These are phyloP conservation scores for Aspergillus coremiiformis DNA, from an alignment of 495 filamentous ascomycete species.

Conservation along the genomic window DNA sequence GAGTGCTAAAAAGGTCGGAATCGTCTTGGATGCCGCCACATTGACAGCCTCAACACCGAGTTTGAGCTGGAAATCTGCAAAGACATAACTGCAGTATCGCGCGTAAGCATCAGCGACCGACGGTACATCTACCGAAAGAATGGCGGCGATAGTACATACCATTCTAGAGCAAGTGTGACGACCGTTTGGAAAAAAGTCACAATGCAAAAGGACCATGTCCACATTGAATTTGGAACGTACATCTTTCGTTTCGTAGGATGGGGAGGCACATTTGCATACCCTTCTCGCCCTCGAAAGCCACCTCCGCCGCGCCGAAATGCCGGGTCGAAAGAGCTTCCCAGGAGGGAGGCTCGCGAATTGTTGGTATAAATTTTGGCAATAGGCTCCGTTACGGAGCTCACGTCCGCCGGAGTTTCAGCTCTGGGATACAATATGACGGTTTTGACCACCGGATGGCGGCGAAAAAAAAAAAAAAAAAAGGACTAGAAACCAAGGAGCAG, in stretches of 20 bases:
- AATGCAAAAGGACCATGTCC: slow-evolving; percentile 82
- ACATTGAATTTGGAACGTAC: slow-evolving; percentile 69
- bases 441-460: slow-evolving; percentile 28
- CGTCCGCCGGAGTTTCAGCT: slow-evolving; percentile 19
- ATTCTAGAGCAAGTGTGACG: slow-evolving; percentile 74
- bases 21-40: slow-evolving; percentile 51
- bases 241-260: slow-evolving; percentile 33
- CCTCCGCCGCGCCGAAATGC: slow-evolving; percentile 38
- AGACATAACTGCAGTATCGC: slow-evolving; percentile 34
- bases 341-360: slow-evolving; percentile 56
- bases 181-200: slow-evolving; percentile 68
- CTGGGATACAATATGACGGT: slow-evolving; percentile 36
- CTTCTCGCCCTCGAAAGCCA: slow-evolving; percentile 52
- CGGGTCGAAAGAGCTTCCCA: slow-evolving; percentile 51
- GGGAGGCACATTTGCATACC: slow-evolving; percentile 36
- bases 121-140: not conserved
- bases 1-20: slow-evolving; percentile 86
- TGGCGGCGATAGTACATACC: slow-evolving; percentile 48
- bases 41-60: slow-evolving; percentile 37
- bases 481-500: not conserved
- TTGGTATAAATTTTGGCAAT: slow-evolving; percentile 54
- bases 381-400: slow-evolving; percentile 40
- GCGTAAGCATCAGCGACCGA: slow-evolving; percentile 8
- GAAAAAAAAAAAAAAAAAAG: not conserved
- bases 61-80: slow-evolving; percentile 59